phyloP scores from a whole-genome alignment of 768 basidiomycete genomes.

The Clitopilus passeckerianus region DNA sequence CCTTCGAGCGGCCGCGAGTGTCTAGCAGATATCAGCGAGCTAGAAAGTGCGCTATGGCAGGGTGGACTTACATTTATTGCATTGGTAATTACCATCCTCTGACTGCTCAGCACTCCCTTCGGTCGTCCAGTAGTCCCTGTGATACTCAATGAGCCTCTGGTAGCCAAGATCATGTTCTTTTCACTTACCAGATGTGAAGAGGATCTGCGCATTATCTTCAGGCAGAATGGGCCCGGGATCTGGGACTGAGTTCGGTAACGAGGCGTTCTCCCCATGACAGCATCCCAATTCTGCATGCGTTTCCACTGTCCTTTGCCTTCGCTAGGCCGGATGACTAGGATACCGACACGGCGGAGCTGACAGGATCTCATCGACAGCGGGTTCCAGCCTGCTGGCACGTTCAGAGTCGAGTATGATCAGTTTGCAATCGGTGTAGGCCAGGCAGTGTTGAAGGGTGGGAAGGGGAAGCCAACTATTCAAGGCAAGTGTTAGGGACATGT shows the following conservation, averaged over 20 bases:
- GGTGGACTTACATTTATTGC: constrained; percentile 26
- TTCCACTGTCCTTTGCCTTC: constrained; percentile 33
- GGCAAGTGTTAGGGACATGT: background rate
- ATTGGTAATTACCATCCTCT: constrained; percentile 40
- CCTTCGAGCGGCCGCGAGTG: constrained; percentile 25
- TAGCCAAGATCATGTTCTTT: background rate
- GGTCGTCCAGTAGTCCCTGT: constrained; percentile 6
- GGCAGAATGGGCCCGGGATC: constrained; percentile 5
- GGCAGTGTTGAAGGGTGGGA: constrained; percentile 34
- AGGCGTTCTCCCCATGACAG: constrained; percentile 21
- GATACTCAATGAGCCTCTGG: background rate
- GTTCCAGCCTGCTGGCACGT: constrained; percentile 29
- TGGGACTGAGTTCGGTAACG: background rate
- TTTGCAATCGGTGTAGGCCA: constrained; percentile 33
- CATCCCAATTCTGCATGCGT: constrained; percentile 31
- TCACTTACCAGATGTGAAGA: background rate
- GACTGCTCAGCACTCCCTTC: constrained; percentile 43
- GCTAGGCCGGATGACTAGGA: constrained; percentile 32
- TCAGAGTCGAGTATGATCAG: constrained; percentile 40
- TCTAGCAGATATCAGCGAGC: constrained; percentile 14
- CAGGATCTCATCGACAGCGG: constrained; percentile 17
- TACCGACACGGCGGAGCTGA: constrained; percentile 24
- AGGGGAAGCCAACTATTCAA: constrained; percentile 30
- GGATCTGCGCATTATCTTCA: background rate
- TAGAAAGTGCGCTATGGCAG: background rate